Percentiles rank a stretch among this genome's conserved stretches.
Evolutionary conservation across 768 basidiomycete genomes (phyloP).

Genomic region (Tulasnella sp.): DNA sequence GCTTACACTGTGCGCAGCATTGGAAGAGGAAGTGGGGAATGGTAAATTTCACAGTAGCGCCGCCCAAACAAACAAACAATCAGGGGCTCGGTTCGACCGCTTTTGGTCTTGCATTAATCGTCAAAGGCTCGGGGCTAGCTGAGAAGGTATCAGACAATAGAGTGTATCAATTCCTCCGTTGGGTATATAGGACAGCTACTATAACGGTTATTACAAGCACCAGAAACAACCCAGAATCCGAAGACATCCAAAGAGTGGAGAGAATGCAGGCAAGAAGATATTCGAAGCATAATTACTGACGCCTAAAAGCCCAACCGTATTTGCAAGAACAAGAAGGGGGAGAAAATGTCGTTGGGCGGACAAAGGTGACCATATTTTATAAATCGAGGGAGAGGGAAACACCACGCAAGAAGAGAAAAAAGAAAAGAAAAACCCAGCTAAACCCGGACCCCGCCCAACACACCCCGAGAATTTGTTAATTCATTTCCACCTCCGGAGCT

Average conservation of each 20-base stretch:
- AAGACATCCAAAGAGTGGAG: background rate
- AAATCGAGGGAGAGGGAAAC: background rate
- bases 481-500: constrained; percentile 1
- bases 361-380: background rate
- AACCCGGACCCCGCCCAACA: background rate
- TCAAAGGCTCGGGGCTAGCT: background rate
- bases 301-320: constrained; percentile 2
- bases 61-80: background rate
- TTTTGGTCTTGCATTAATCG: background rate
- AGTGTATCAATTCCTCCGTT: background rate
- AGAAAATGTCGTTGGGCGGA: background rate
- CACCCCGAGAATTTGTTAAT: background rate
- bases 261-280: background rate
- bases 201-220: constrained; percentile 1
- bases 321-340: background rate
- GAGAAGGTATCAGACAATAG: background rate
- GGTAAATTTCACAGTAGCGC: background rate
- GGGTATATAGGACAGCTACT: constrained; percentile 4
- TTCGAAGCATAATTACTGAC: background rate
- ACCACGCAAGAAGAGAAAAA: background rate
- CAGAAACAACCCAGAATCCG: background rate
- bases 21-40: background rate
- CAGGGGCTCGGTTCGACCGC: background rate
- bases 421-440: background rate
- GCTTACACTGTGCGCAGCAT: constrained; percentile 6